phyloP scores from a whole-genome alignment of 768 basidiomycete species.

The Termitomyces sp. region DNA sequence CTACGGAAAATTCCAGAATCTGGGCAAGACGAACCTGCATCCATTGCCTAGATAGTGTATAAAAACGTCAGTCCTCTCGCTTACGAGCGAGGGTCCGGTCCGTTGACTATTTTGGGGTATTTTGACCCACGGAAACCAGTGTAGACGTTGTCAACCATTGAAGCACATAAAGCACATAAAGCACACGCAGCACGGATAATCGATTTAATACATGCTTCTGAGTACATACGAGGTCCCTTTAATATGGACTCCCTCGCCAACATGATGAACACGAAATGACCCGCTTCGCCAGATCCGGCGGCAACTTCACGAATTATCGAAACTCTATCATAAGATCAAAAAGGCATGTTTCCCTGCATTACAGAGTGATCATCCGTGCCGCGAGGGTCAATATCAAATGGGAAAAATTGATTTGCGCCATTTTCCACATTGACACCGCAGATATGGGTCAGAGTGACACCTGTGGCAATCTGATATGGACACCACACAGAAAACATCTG shows the following conservation, averaged over 20 bases:
- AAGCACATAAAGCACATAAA: neutral
- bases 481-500: neutral
- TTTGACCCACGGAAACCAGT: neutral
- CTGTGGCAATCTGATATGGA: neutral
- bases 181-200: neutral
- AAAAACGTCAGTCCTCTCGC: conserved; percentile 1
- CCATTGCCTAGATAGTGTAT: neutral
- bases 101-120: neutral
- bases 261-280: neutral
- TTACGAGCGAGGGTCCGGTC: neutral
- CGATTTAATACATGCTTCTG: neutral
- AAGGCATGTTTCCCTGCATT: neutral
- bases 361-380: neutral
- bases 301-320: conserved; percentile 1
- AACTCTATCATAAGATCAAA: neutral
- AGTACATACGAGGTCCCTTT: neutral
- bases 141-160: neutral
- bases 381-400: neutral
- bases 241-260: neutral
- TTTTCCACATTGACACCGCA: neutral
- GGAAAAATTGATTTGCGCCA: neutral
- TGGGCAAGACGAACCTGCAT: neutral
- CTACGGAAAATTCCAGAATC: neutral
- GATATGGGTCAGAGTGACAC: neutral
- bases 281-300: conserved; percentile 12